A percentile compares a stretch with the other conserved stretches of the same genome.
These are phyloP conservation scores for Mucor velutinosus DNA, from an alignment of 371 early-diverging fungal species.

Conservation along the genomic window DNA sequence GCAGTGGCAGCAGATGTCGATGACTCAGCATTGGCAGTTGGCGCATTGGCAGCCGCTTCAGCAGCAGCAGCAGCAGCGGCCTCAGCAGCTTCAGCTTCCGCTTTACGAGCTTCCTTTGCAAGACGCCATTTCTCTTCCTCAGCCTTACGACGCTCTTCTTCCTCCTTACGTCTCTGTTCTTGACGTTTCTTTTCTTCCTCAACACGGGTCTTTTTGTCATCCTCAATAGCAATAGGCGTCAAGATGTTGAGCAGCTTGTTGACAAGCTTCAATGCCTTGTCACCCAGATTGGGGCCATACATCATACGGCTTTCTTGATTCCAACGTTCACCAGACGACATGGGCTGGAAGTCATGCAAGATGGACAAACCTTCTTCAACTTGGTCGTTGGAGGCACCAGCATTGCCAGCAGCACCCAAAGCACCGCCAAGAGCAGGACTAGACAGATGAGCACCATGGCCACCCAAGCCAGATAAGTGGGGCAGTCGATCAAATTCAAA, in stretches of 20 bases:
- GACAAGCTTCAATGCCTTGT: conserved; percentile 61
- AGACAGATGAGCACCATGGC: neutral
- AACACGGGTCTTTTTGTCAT: conserved; percentile 61
- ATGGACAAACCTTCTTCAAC: conserved; percentile 51
- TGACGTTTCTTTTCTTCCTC: conserved; percentile 52
- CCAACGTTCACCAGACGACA: conserved; percentile 85
- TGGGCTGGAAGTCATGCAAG: conserved; percentile 72
- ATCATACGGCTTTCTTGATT: conserved; percentile 84
- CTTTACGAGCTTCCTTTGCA: conserved; percentile 28
- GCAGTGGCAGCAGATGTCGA: conserved; percentile 28
- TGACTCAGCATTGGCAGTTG: conserved; percentile 21
- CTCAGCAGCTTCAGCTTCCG: conserved; percentile 29
- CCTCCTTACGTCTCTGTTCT: conserved; percentile 42
- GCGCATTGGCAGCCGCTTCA: conserved; percentile 9
- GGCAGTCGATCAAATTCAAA: conserved; percentile 46
- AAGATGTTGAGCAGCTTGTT: conserved; percentile 72
- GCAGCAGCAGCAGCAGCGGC: conserved; percentile 34
- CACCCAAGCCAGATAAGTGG: neutral
- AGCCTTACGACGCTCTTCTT: conserved; percentile 54
- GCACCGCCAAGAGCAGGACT: neutral
- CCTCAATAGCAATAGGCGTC: conserved; percentile 76
- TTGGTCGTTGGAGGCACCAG: conserved; percentile 12
- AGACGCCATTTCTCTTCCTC: conserved; percentile 58
- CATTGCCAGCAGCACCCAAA: neutral
- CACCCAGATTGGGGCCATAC: conserved; percentile 65